phyloP scores from a whole-genome alignment of 331 rosid species.

The Pyrus hybrid region DNA sequence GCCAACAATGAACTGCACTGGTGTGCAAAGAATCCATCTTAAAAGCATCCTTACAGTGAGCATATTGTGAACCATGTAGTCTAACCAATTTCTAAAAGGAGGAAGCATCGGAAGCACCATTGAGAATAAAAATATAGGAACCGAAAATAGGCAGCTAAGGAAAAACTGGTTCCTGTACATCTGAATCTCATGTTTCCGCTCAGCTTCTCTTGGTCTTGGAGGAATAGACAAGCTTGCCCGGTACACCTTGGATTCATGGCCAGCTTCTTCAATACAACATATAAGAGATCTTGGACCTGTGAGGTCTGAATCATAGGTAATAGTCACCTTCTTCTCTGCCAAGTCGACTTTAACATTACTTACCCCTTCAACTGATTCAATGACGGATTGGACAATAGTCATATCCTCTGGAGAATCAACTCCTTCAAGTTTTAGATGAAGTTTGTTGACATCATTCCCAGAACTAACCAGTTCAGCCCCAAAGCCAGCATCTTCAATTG shows the following conservation, averaged over 20 bases:
- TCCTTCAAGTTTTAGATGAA: conserved; percentile 63
- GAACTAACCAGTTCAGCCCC: conserved; percentile 61
- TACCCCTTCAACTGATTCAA: conserved; percentile 63
- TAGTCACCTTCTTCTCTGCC: conserved; percentile 33
- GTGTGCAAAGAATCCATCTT: no score
- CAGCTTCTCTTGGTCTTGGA: conserved; percentile 55
- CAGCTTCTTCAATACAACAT: conserved; percentile 48
- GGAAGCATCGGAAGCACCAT: no score
- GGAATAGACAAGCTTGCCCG: conserved; percentile 53
- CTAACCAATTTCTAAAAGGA: no score
- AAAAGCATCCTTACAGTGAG: no score
- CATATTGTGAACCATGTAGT: no score
- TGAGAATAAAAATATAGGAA: no score
- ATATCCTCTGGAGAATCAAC: conserved; percentile 45
- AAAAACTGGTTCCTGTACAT: conserved; percentile 61
- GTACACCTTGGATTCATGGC: conserved; percentile 31
- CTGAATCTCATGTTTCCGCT: conserved; percentile 56
- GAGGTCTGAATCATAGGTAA: conserved; percentile 54
- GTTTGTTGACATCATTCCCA: conserved; percentile 50
- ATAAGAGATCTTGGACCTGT: conserved; percentile 82
- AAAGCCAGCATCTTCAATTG: conserved; percentile 67
- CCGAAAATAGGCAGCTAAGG: conserved; percentile 81
- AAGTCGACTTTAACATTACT: conserved; percentile 53
- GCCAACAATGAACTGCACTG: no score
- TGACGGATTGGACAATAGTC: conserved; percentile 36